Evolutionary conservation across 495 filamentous ascomycete genomes (phyloP).

Genomic region (Podospora appendiculata): DNA sequence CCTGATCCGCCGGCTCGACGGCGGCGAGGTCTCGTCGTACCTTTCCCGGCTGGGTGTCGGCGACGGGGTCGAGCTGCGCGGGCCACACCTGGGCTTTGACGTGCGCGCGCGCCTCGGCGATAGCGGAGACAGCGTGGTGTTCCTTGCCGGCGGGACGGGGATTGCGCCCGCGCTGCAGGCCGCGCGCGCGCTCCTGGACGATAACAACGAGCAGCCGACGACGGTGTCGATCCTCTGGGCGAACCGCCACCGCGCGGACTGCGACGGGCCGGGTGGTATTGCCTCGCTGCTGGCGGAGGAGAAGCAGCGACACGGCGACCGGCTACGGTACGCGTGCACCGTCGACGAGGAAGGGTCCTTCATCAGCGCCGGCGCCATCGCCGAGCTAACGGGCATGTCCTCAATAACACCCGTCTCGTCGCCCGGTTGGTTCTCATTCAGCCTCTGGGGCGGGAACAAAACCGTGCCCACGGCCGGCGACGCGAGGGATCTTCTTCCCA

Average conservation of each 20-base stretch:
- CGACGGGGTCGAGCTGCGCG: slow-evolving; percentile 62
- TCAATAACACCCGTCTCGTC: no score
- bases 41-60: slow-evolving; percentile 55
- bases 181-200: slow-evolving; percentile 48
- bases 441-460: no score
- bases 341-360: slow-evolving; percentile 69
- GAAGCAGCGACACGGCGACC: slow-evolving; percentile 43
- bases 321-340: slow-evolving; percentile 60
- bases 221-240: slow-evolving; percentile 31
- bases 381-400: slow-evolving; percentile 56
- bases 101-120: slow-evolving; percentile 36
- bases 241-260: slow-evolving; percentile 32
- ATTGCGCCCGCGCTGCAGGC: slow-evolving; percentile 87
- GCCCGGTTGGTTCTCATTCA: no score
- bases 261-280: slow-evolving; percentile 20
- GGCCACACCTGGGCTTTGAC: slow-evolving; percentile 67
- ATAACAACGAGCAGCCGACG: slow-evolving; percentile 28
- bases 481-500: no score
- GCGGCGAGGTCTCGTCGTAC: slow-evolving; percentile 53
- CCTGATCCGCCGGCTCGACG: slow-evolving; percentile 38
- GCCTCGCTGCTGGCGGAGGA: slow-evolving; percentile 55
- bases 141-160: slow-evolving; percentile 88
- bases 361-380: slow-evolving; percentile 43
- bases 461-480: no score
- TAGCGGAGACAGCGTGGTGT: slow-evolving; percentile 46